Conservation (phyloP, 176 grass and related monocot genomes). For the Phoenix roebelenii region DNA sequence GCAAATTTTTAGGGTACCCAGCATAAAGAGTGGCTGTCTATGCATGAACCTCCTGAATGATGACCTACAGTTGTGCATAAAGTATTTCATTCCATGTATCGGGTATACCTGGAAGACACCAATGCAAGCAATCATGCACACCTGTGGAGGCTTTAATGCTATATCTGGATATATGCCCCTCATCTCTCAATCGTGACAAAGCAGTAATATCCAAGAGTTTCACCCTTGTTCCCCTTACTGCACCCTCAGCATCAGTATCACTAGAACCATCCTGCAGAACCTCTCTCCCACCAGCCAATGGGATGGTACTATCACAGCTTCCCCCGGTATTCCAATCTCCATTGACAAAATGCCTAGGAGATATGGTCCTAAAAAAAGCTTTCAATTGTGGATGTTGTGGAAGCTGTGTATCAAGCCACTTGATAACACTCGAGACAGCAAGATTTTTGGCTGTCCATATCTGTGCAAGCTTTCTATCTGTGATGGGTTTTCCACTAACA, state of each 20-base stretch:
- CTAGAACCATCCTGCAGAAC: slow-evolving; percentile 56
- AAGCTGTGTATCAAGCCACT: slow-evolving; percentile 65
- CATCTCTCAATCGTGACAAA: slow-evolving; percentile 67
- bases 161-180: slow-evolving; percentile 86
- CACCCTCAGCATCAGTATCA: slow-evolving; percentile 44
- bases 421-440: slow-evolving; percentile 60
- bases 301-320: slow-evolving; percentile 63
- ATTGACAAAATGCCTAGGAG: slow-evolving; percentile 89
- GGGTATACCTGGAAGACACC: slow-evolving; percentile 94
- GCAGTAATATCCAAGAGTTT: slow-evolving; percentile 87
- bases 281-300: slow-evolving; percentile 61
- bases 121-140: slow-evolving; percentile 84
- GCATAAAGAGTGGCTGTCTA: too few relatives aligned
- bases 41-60: too few relatives aligned
- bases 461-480: slow-evolving; percentile 30
- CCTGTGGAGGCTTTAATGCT: slow-evolving; percentile 38
- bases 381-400: slow-evolving; percentile 38
- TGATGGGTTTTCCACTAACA: slow-evolving; percentile 45
- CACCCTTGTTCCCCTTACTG: slow-evolving; percentile 61
- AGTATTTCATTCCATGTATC: slow-evolving; percentile 96
- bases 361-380: slow-evolving; percentile 79
- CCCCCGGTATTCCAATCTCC: slow-evolving; percentile 99
- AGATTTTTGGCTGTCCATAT: slow-evolving; percentile 64
- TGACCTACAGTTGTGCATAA: slow-evolving; percentile 64
- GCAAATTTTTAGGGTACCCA: too few relatives aligned